These are phyloP conservation scores for Termitomyces heimii DNA, from an alignment of 768 basidiomycete species.

Conservation along the genomic window DNA sequence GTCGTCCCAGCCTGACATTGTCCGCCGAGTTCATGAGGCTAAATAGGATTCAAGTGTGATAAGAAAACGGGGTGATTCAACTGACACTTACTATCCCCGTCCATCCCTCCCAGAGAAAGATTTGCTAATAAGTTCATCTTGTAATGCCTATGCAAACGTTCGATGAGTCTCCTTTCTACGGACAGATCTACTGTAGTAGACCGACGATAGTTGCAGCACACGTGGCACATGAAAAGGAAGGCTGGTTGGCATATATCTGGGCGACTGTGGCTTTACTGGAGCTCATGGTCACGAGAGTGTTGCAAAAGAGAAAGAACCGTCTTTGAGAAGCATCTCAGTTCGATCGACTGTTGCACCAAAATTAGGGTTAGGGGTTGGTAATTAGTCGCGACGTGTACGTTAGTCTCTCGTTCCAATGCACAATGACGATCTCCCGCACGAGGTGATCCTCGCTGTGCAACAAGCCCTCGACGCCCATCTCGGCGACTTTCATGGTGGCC, in stretches of 20 bases:
- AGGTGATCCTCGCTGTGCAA: slow-evolving; percentile 65
- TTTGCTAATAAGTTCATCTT: slow-evolving; percentile 84
- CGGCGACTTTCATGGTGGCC: slow-evolving; percentile 36
- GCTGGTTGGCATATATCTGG: slow-evolving; percentile 58
- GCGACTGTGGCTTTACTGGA: slow-evolving; percentile 37
- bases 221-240: slow-evolving; percentile 61
- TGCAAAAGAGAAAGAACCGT: too few relatives aligned
- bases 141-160: slow-evolving; percentile 46
- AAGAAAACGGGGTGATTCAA: neutral
- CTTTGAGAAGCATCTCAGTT: neutral
- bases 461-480: slow-evolving; percentile 55
- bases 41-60: neutral
- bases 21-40: slow-evolving; percentile 76
- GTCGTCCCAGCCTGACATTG: slow-evolving; percentile 67
- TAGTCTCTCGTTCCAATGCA: slow-evolving; percentile 23
- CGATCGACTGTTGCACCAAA: neutral
- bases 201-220: slow-evolving; percentile 70
- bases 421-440: slow-evolving; percentile 53
- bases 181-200: slow-evolving; percentile 1
- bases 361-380: slow-evolving; percentile 20
- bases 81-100: slow-evolving; percentile 60
- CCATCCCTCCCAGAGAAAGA: slow-evolving; percentile 81
- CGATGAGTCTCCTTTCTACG: neutral
- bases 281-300: neutral
- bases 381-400: slow-evolving; percentile 8